phyloP scores from a whole-genome alignment of 108 stramenopile genomes.

The Cyclotella choctawhatcheeana region DNA sequence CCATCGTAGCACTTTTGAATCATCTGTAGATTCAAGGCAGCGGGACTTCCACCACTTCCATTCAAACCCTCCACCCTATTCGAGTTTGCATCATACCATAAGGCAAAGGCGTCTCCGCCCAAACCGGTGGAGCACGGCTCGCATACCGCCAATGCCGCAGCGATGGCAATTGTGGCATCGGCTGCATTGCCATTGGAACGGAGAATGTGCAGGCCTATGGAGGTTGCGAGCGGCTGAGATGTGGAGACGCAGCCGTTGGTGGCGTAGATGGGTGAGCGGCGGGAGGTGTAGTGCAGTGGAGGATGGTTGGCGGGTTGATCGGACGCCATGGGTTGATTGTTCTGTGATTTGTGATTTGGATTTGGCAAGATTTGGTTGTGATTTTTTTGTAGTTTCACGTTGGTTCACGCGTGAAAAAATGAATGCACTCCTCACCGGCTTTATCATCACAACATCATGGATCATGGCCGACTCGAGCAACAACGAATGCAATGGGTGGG shows the following conservation, averaged over 20 bases:
- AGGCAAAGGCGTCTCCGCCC: constrained; percentile 85
- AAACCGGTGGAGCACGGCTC: constrained; percentile 73
- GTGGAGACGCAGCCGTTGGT: constrained; percentile 74
- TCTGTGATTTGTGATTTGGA: too few relatives aligned
- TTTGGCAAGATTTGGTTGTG: too few relatives aligned
- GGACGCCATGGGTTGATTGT: not conserved
- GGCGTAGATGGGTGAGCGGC: constrained; percentile 76
- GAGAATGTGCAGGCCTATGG: constrained; percentile 73
- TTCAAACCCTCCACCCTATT: constrained; percentile 80
- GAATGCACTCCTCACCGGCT: too few relatives aligned
- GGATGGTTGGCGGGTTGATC: too few relatives aligned
- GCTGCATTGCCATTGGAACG: constrained; percentile 78
- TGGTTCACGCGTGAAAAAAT: too few relatives aligned
- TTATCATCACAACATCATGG: too few relatives aligned
- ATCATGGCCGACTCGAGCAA: too few relatives aligned
- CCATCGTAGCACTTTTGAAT: constrained; percentile 32
- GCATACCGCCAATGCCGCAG: constrained; percentile 76
- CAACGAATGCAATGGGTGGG: too few relatives aligned
- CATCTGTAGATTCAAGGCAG: constrained; percentile 65
- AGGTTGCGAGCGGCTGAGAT: constrained; percentile 74
- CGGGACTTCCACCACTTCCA: constrained; percentile 84
- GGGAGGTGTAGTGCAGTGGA: constrained; percentile 53
- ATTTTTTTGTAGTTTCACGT: too few relatives aligned
- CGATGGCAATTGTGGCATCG: constrained; percentile 77
- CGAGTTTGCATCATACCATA: constrained; percentile 84